Base-by-base conservation (phyloP, 192 early-diverging fungal genomes). In the Linnemannia zychae region DNA sequence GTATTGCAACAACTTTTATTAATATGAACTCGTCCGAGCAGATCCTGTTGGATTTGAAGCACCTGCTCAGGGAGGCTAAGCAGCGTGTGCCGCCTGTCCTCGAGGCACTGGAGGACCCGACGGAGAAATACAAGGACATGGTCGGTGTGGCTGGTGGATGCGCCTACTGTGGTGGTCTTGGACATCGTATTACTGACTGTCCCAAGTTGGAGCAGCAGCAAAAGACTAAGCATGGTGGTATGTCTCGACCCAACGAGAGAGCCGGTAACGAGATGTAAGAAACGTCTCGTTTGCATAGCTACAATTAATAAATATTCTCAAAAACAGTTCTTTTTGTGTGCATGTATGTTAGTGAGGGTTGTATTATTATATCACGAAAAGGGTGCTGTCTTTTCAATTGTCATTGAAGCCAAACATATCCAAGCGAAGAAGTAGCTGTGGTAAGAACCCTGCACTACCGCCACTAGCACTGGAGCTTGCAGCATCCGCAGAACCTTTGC, bases 1-100 rank as follows among this genome's bases (percentile, higher is more conserved):
- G 98, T 49, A 93, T 98, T 3, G 98, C 98, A 0, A 99, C 98
- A 0, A 99, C 98, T 20, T 99, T 99, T 87, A 98, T 99, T 78
- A 98, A 98, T 84, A 90, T 91, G 87, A 95, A 93, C 70, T 97
- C 95, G 33, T 96, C 97, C 0, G 96, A 98, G 80, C 97, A 98
- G 75, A 97, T 99, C 71, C 87, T 98, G 73, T 86, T 99, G 13
- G 98, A 99, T 90, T 89, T 99, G 76, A 99, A 99, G 87, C 95
- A 98, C 71, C 86, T 99, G 36, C 88, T 99, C 28, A 85, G 88
- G 34, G 98, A 99, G 84, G 98, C 98, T 67, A 97, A 97, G 88
- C 98, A 99, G 78, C 88, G 92, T 4, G 94, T 99, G 24, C 98
- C 97, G 22, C 97, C 97, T 0, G 94, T 97, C 44, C 77, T 99